A percentile compares a stretch with the other conserved stretches of the same genome.
Evolutionary conservation across 768 basidiomycete species (phyloP).

Genomic region (Auriscalpium microsporum): DNA sequence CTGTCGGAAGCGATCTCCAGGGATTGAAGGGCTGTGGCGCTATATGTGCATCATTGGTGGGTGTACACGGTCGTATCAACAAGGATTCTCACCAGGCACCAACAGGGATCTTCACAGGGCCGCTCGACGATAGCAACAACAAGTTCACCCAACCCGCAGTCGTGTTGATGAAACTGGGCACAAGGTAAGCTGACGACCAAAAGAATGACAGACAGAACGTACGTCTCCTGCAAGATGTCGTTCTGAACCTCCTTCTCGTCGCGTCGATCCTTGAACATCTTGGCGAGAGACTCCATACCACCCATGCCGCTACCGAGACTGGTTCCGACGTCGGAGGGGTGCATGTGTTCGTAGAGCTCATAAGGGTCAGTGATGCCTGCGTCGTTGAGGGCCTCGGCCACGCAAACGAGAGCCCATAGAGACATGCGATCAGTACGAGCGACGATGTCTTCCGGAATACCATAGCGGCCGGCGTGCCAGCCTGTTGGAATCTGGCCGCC

Average conservation of each 20-base stretch:
- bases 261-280: slow-evolving; percentile 99
- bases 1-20: slow-evolving; percentile 97
- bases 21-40: slow-evolving; percentile 95
- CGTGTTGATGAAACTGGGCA: slow-evolving; percentile 89
- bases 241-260: slow-evolving; percentile 98
- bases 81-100: slow-evolving; percentile 74
- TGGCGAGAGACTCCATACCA: slow-evolving; percentile 78
- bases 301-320: slow-evolving; percentile 97
- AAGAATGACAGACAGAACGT: slow-evolving; percentile 24
- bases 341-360: slow-evolving; percentile 93
- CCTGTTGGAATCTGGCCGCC: slow-evolving; percentile 96
- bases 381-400: slow-evolving; percentile 92
- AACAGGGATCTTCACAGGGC: slow-evolving; percentile 98
- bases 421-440: slow-evolving; percentile 89
- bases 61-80: no score
- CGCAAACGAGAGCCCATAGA: slow-evolving; percentile 90
- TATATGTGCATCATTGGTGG: slow-evolving; percentile 19
- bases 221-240: slow-evolving; percentile 98
- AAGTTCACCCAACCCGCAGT: slow-evolving; percentile 98
- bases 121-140: slow-evolving; percentile 88
- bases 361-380: slow-evolving; percentile 98
- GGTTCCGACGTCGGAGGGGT: slow-evolving; percentile 94
- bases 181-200: background rate
- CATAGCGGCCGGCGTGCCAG: slow-evolving; percentile 94
- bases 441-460: slow-evolving; percentile 93